Evolutionary conservation across 371 early-diverging fungal species (phyloP).

Genomic region (Rhizopus microsporus): DNA sequence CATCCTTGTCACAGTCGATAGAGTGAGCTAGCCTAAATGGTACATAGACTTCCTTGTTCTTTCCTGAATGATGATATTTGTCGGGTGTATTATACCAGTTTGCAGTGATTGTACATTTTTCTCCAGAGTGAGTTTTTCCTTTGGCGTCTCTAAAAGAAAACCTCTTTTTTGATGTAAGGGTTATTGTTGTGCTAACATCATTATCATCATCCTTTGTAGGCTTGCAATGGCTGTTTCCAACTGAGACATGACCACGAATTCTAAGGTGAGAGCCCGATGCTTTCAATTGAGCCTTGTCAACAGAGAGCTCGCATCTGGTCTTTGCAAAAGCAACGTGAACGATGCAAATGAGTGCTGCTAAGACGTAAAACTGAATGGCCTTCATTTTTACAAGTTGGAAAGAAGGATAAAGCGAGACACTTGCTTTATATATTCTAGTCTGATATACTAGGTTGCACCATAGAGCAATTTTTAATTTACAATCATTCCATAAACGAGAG

Average conservation of each 20-base stretch:
- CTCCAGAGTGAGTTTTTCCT: slow-evolving; percentile 12
- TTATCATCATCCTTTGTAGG: slow-evolving; percentile 1
- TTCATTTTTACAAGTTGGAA: slow-evolving; percentile 4
- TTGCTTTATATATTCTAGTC: too few relatives aligned
- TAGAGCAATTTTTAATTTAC: too few relatives aligned
- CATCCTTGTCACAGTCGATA: slow-evolving; percentile 17
- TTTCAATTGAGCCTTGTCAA: slow-evolving; percentile 18
- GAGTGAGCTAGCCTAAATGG: slow-evolving; percentile 7
- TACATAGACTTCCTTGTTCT: slow-evolving; percentile 17
- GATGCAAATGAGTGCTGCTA: slow-evolving; percentile 11
- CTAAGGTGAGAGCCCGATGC: slow-evolving; percentile 14
- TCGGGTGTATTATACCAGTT: slow-evolving; percentile 19
- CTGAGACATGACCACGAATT: slow-evolving; percentile 17
- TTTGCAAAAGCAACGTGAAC: slow-evolving; percentile 10
- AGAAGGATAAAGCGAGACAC: too few relatives aligned
- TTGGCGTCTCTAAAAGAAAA: slow-evolving; percentile 10
- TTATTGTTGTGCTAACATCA: slow-evolving; percentile 14
- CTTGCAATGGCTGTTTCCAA: slow-evolving; percentile 11
- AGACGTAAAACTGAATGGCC: slow-evolving; percentile 10
- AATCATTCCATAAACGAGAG: too few relatives aligned
- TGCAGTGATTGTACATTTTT: slow-evolving; percentile 14
- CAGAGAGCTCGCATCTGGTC: slow-evolving; percentile 7
- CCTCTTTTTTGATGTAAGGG: slow-evolving; percentile 6
- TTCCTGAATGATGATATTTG: not conserved
- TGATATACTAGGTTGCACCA: too few relatives aligned